Evolutionary conservation across 768 basidiomycete genomes (phyloP), one percentile per base, ranked within the genome.

Genomic region (Agaricus bisporus): DNA sequence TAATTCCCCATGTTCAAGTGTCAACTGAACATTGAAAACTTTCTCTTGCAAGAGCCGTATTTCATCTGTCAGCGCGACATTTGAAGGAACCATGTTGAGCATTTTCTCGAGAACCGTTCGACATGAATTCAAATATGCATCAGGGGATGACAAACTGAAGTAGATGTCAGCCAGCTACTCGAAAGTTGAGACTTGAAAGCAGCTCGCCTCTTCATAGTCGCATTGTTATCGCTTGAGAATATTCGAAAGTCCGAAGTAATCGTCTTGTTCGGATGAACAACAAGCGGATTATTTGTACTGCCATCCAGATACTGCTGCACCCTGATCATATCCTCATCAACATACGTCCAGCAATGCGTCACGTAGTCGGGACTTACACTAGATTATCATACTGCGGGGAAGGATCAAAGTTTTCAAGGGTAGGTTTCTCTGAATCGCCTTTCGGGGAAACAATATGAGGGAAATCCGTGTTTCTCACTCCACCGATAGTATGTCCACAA

Each of bases 401-500:
- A 2, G 67, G 63, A 56, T 71, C 69, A 38, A 75, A 73, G 11
- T 63, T 43, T 11, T 51, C 54, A 49, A 72, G 63, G 12, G 57
- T 56, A 10, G 63, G 60, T 14, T 53, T 56, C 15, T 48, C 28
- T 22, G 32, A 32, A 11, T 32, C 15, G 67, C 59, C 37, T n/a
- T 56, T 56, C 15, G 64, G 56, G 17, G 69, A 51, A 3, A 75
- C 73, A 9, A 75, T 60, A 10, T 59, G 58, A 0, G 76, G 73
- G 42, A 76, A 74, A 48, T 73, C 73, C 0, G 63, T 62, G 55
- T 64, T 73, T 35, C 74, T 67, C 7, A 75, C 74, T 41, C 71
- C 70, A 22, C 75, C 76, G 4, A 78, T 51, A 3, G 75, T 73
- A 57, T 77, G 75, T 1, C 75, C 76, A 58, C 75, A 77, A 0